Evolutionary conservation across 148 eudicot genomes (phyloP).

Genomic region (Rhododendron vialii): DNA sequence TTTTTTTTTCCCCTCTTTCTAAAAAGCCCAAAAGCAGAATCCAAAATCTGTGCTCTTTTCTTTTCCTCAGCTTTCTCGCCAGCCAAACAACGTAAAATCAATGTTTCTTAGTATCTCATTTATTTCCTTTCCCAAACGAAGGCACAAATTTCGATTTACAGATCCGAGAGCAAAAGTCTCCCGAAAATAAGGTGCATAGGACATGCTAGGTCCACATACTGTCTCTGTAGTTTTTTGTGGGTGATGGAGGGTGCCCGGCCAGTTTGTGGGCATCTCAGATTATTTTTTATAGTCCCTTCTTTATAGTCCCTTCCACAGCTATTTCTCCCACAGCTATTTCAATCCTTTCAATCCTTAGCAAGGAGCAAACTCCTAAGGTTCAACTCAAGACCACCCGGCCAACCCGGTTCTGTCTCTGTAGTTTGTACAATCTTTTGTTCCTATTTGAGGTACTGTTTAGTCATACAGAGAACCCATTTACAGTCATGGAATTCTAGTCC

Average conservation of each 20-base stretch:
- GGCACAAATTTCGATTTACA: not conserved
- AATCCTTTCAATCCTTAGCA: too few species aligned
- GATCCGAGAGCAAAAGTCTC: not conserved
- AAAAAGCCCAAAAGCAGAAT: not conserved
- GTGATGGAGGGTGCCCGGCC: too few species aligned
- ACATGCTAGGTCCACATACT: not conserved
- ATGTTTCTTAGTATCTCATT: not conserved
- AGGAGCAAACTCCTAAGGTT: too few species aligned
- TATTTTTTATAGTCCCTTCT: too few species aligned
- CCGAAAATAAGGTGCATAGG: not conserved
- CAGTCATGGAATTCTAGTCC: not conserved
- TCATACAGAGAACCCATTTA: not conserved
- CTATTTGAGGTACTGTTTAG: not conserved
- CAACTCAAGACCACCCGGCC: too few species aligned
- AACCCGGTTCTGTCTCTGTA: not conserved
- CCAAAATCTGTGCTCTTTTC: not conserved
- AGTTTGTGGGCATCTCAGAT: too few species aligned
- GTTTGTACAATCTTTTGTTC: not conserved
- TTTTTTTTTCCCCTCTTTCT: not conserved
- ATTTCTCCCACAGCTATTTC: too few species aligned
- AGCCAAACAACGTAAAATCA: not conserved
- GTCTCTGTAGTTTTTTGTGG: too few species aligned
- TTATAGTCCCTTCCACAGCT: too few species aligned
- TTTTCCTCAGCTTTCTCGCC: conserved; percentile 8
- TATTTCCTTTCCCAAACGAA: not conserved